Evolutionary conservation across 2,329 filamentous ascomycete genomes (phyloP).

Genomic region (Harringtonia aguacate): DNA sequence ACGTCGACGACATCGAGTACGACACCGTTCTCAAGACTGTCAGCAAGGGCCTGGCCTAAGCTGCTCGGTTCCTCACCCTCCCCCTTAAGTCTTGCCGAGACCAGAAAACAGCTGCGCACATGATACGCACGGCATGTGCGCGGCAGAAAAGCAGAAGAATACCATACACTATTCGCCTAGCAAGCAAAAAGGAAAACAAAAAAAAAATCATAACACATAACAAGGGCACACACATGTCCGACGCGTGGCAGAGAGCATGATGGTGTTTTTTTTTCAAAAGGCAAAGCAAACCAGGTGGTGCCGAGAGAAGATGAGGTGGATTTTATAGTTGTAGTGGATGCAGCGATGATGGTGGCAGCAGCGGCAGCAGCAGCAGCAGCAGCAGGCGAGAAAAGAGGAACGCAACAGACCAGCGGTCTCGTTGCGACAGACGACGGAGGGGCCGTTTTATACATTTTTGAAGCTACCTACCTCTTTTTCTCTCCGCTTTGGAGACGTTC

Average conservation of each 20-base stretch:
- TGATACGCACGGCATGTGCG: too few relatives aligned
- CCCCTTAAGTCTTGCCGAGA: not conserved
- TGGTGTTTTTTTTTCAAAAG: not conserved
- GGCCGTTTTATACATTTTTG: not conserved
- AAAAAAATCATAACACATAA: too few relatives aligned
- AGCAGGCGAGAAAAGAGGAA: not conserved
- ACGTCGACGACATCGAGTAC: conserved; percentile 71
- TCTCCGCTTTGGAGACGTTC: not conserved
- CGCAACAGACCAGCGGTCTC: not conserved
- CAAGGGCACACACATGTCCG: not conserved
- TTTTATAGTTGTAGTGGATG: not conserved
- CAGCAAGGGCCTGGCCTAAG: conserved; percentile 48
- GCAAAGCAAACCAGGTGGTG: not conserved
- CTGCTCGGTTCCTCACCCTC: not conserved
- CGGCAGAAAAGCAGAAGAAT: not conserved
- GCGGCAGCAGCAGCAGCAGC: not conserved
- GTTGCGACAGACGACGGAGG: not conserved
- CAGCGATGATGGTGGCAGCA: too few relatives aligned
- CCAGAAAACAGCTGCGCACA: too few relatives aligned
- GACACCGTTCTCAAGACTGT: conserved; percentile 57
- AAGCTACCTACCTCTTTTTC: not conserved
- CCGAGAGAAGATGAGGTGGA: not conserved
- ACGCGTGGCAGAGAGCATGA: not conserved
- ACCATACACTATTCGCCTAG: not conserved
- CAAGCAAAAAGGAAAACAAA: not conserved